These are phyloP conservation scores for Saccharomycopsis sp. DNA, from an alignment of 805 yeast species.

Conservation along the genomic window DNA sequence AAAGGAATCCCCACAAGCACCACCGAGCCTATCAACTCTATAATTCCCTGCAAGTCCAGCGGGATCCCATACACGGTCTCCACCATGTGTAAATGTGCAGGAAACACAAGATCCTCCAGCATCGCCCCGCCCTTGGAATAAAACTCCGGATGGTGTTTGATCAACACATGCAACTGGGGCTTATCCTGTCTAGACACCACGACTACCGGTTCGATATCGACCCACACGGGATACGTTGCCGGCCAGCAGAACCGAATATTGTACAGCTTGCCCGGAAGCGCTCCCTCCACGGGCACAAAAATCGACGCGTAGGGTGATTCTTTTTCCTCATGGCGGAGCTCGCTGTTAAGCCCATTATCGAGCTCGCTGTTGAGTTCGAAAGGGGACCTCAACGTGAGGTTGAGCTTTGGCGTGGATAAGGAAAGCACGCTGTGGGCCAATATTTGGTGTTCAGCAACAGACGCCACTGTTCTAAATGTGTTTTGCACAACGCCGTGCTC, in stretches of 20 bases:
- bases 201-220: constrained; percentile 13
- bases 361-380: too few species aligned
- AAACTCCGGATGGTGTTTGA: constrained; percentile 13
- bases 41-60: constrained; percentile 9
- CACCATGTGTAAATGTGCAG: constrained; percentile 14
- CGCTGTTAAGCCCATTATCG: too few species aligned
- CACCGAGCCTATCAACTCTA: constrained; percentile 7
- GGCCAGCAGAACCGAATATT: constrained; percentile 20
- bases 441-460: too few species aligned
- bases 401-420: too few species aligned
- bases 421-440: too few species aligned
- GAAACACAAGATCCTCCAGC: constrained; percentile 16
- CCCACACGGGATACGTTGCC: constrained; percentile 17
- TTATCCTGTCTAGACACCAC: too few species aligned
- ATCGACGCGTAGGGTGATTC: too few species aligned
- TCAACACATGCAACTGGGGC: constrained; percentile 5
- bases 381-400: too few species aligned
- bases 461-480: too few species aligned
- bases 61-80: constrained; percentile 10
- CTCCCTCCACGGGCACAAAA: too few species aligned
- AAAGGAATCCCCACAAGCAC: constrained; percentile 9
- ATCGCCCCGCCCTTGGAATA: constrained; percentile 4
- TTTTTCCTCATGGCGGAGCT: too few species aligned
- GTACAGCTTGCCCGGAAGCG: constrained; percentile 7
- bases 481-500: too few species aligned